phyloP scores from a whole-genome alignment of 2,329 filamentous ascomycete species.

The Colletotrichum graminicola region DNA sequence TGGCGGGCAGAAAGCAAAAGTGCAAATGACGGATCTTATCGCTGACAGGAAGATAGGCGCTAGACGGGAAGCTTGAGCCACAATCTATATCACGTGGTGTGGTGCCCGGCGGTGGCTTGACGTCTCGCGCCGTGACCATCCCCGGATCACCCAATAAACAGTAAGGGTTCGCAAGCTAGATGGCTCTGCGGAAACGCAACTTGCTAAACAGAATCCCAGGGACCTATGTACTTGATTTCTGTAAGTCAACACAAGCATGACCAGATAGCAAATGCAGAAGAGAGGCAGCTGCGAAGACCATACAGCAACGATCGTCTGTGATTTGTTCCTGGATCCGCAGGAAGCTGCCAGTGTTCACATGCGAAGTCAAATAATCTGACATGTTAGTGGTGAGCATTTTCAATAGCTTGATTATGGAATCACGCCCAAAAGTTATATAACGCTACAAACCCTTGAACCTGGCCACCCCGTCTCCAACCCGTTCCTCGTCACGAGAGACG shows the following conservation, averaged over 20 bases:
- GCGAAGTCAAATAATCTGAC: background rate
- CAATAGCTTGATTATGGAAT: background rate
- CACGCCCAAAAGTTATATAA: constrained; percentile 24
- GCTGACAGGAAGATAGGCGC: background rate
- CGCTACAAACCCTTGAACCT: constrained; percentile 9
- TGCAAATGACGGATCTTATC: constrained; percentile 3
- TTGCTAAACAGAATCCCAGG: background rate
- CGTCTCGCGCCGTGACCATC: background rate
- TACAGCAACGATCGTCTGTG: background rate
- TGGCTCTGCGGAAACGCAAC: background rate
- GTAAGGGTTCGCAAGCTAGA: background rate
- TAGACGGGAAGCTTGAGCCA: background rate
- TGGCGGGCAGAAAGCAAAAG: background rate
- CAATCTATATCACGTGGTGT: background rate
- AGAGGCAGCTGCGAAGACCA: background rate
- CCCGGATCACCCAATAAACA: background rate
- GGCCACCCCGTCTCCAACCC: constrained; percentile 21
- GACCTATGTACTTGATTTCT: background rate
- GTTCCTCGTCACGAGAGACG: constrained; percentile 21
- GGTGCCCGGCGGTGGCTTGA: background rate
- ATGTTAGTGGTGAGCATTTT: background rate
- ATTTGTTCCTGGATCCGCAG: background rate
- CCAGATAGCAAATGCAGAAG: background rate
- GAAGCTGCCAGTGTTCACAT: background rate
- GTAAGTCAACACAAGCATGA: background rate